Percentiles rank a stretch among this genome's conserved stretches.
phyloP scores from a whole-genome alignment of 768 basidiomycete species.

The Mycena haematopus region DNA sequence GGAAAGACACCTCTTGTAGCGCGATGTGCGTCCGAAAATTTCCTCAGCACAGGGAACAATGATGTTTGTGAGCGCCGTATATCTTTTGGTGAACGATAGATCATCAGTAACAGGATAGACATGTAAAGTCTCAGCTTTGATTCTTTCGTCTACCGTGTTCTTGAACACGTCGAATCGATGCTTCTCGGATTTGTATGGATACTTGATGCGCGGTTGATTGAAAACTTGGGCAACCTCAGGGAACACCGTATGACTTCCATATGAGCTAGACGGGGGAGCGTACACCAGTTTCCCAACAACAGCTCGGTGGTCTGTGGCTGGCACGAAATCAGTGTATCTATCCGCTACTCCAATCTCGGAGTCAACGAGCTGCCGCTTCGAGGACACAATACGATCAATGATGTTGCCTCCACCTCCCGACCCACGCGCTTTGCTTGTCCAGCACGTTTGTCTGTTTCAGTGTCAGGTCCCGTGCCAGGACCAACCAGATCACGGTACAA shows the following conservation, averaged over 20 bases:
- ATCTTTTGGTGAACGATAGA: neutral
- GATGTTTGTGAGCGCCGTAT: conserved; percentile 4
- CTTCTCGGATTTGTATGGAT: conserved; percentile 1
- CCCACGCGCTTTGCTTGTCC: conserved; percentile 8
- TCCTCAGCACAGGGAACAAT: conserved; percentile 5
- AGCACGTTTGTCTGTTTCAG: neutral
- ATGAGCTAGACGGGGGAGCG: neutral
- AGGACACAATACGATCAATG: conserved; percentile 9
- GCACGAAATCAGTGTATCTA: conserved; percentile 10
- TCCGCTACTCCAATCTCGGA: conserved; percentile 10
- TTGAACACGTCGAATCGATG: neutral
- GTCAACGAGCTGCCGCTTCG: neutral
- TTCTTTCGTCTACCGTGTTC: neutral
- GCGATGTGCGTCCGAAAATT: conserved; percentile 2
- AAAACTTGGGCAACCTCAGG: conserved; percentile 1
- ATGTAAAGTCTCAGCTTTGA: conserved; percentile 6
- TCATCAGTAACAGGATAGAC: conserved; percentile 7
- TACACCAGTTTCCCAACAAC: conserved; percentile 4
- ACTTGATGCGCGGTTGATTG: conserved; percentile 11
- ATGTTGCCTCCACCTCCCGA: conserved; percentile 6
- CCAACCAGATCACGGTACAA: too few species aligned
- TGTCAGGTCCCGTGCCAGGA: too few species aligned
- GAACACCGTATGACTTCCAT: neutral
- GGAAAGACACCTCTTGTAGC: conserved; percentile 2
- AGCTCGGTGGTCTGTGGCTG: conserved; percentile 11